These are phyloP conservation scores for Scedosporium minutisporum DNA, from an alignment of 2,329 filamentous ascomycete species.

Conservation along the genomic window DNA sequence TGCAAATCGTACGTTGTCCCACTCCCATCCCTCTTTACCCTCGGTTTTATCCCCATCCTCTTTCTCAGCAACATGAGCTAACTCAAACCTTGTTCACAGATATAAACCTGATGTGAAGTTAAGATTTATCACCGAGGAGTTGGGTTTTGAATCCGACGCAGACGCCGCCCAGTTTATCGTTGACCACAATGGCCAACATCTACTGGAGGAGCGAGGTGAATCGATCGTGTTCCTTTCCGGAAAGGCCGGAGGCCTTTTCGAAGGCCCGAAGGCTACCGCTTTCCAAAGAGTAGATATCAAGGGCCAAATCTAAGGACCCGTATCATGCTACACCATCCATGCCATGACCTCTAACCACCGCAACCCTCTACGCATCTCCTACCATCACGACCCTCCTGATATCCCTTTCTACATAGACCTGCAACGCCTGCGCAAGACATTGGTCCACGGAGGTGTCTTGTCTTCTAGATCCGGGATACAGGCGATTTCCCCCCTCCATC, in stretches of 20 bases:
- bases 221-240: constrained; percentile 64
- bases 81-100: constrained; percentile 40
- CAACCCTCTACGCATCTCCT: not conserved
- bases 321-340: not conserved
- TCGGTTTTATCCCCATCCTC: not conserved
- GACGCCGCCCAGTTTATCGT: constrained; percentile 87
- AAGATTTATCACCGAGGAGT: constrained; percentile 88
- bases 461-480: not conserved
- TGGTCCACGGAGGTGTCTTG: not conserved
- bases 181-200: constrained; percentile 63
- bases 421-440: too few species aligned
- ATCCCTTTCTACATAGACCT: not conserved
- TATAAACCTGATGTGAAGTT: constrained; percentile 87
- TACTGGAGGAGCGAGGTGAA: constrained; percentile 69
- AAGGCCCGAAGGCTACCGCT: constrained; percentile 60
- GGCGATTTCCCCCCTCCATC: not conserved
- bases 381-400: not conserved
- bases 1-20: constrained; percentile 76
- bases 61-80: constrained; percentile 25
- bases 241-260: constrained; percentile 66
- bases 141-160: constrained; percentile 87
- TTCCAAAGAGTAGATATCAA: constrained; percentile 93
- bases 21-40: not conserved
- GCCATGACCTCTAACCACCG: not conserved
- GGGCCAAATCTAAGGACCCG: constrained; percentile 67